Conservation (phyloP, 768 basidiomycete species). For the Boletus tylopilopsis region DNA sequence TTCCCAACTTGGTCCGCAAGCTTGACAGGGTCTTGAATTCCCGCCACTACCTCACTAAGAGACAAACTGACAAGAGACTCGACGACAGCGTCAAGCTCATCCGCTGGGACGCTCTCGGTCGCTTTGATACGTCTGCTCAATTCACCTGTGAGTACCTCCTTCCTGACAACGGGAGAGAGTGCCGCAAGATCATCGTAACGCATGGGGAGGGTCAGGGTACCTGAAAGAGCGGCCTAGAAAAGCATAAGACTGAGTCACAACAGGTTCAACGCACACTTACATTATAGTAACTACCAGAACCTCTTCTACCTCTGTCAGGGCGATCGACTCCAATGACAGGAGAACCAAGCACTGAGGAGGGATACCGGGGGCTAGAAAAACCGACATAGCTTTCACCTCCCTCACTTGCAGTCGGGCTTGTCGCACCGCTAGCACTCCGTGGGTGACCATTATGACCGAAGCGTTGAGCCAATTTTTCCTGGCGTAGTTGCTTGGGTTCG, state of each 20-base stretch:
- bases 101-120: slow-evolving; percentile 47
- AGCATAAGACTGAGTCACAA: slow-evolving; percentile 3
- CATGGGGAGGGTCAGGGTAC: slow-evolving; percentile 78
- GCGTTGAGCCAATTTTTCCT: slow-evolving; percentile 84
- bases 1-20: slow-evolving; percentile 60
- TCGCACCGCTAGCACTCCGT: slow-evolving; percentile 76
- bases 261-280: slow-evolving; percentile 36
- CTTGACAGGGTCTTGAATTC: slow-evolving; percentile 65
- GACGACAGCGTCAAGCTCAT: slow-evolving; percentile 63
- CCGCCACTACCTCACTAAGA: slow-evolving; percentile 72
- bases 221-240: slow-evolving; percentile 70
- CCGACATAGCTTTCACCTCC: slow-evolving; percentile 71
- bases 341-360: slow-evolving; percentile 50
- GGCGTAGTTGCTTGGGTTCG: slow-evolving; percentile 87
- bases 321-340: slow-evolving; percentile 52
- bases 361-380: slow-evolving; percentile 70
- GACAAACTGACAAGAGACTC: slow-evolving; percentile 68
- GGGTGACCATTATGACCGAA: slow-evolving; percentile 80
- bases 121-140: slow-evolving; percentile 68
- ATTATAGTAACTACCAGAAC: slow-evolving; percentile 85
- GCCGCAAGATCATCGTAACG: slow-evolving; percentile 82
- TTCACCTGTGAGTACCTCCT: slow-evolving; percentile 82
- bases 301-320: slow-evolving; percentile 65
- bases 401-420: slow-evolving; percentile 80
- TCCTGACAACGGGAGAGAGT: slow-evolving; percentile 83